A percentile compares a stretch with the other conserved stretches of the same genome.
These are phyloP conservation scores for Chytriomyces sp. DNA, from an alignment of 192 early-diverging fungal species.

Conservation along the genomic window DNA sequence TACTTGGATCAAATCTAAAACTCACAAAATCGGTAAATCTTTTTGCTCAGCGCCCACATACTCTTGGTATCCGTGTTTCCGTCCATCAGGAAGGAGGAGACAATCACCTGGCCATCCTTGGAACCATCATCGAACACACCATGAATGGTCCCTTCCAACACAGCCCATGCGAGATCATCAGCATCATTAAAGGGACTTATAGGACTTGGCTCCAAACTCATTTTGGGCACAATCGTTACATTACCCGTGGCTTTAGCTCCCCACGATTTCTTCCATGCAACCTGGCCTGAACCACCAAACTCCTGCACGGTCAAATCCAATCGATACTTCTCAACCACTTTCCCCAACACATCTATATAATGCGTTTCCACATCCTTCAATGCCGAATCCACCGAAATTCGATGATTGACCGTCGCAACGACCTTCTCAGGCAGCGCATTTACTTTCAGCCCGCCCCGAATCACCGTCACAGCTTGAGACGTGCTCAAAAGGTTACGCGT, in stretches of 20 bases:
- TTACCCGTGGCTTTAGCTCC: conserved; percentile 1
- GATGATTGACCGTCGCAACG: conserved; percentile 38
- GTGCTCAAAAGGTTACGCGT: conserved; percentile 25
- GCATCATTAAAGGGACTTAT: conserved; percentile 20
- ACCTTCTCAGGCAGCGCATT: conserved; percentile 45
- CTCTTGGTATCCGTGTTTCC: conserved; percentile 48
- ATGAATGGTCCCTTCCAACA: conserved; percentile 39
- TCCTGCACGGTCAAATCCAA: neutral
- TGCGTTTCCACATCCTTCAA: conserved; percentile 1
- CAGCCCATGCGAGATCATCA: conserved; percentile 18
- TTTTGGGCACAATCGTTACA: neutral
- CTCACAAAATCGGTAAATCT: conserved; percentile 38
- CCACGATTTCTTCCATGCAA: too few relatives aligned
- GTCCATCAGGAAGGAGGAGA: conserved; percentile 31
- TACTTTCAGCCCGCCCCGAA: conserved; percentile 49
- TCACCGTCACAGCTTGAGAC: conserved; percentile 47
- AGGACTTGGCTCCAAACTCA: conserved; percentile 39
- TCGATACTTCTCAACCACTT: neutral
- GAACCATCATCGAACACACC: conserved; percentile 5
- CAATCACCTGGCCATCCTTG: conserved; percentile 25
- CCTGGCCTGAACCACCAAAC: neutral
- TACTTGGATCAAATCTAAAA: too few relatives aligned
- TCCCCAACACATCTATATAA: conserved; percentile 5
- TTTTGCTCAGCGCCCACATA: conserved; percentile 40
- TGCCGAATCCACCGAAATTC: conserved; percentile 26